Percentiles rank a stretch among this genome's conserved stretches.
phyloP scores from a whole-genome alignment of 495 filamentous ascomycete genomes.

The Xylaria scruposa region DNA sequence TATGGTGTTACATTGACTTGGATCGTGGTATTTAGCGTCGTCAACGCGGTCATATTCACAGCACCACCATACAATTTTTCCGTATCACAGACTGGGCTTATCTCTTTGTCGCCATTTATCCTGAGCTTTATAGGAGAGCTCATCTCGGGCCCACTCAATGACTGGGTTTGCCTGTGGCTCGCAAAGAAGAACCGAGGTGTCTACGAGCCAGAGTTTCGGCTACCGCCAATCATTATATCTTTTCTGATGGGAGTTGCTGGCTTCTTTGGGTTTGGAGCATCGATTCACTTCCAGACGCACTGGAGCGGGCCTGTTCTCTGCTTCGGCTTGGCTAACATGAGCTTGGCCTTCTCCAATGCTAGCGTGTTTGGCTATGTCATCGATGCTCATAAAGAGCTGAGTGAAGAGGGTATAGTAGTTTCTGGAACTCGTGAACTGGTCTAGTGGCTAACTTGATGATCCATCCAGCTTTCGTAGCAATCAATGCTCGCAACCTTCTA shows the following conservation, averaged over 20 bases:
- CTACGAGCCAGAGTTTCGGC: slow-evolving; percentile 63
- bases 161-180: slow-evolving; percentile 55
- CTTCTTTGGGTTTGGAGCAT: slow-evolving; percentile 66
- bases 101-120: slow-evolving; percentile 57
- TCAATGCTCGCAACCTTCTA: slow-evolving; percentile 61
- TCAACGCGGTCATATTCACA: slow-evolving; percentile 58
- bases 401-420: slow-evolving; percentile 50
- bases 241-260: slow-evolving; percentile 55
- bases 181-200: slow-evolving; percentile 57
- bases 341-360: slow-evolving; percentile 57
- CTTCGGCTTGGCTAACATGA: slow-evolving; percentile 61
- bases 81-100: slow-evolving; percentile 56
- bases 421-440: background rate
- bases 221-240: slow-evolving; percentile 56
- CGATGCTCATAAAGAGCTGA: slow-evolving; percentile 57
- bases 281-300: slow-evolving; percentile 62
- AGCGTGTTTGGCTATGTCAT: slow-evolving; percentile 63
- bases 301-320: slow-evolving; percentile 60
- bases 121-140: slow-evolving; percentile 56
- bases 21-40: slow-evolving; percentile 62
- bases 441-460: slow-evolving; percentile 24
- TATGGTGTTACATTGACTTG: slow-evolving; percentile 59
- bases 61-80: slow-evolving; percentile 61
- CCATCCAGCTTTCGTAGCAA: slow-evolving; percentile 56
- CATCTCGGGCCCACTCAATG: slow-evolving; percentile 58